Base-by-base conservation (phyloP, 2,329 filamentous ascomycete species). In the Macroventuria anomochaeta region DNA sequence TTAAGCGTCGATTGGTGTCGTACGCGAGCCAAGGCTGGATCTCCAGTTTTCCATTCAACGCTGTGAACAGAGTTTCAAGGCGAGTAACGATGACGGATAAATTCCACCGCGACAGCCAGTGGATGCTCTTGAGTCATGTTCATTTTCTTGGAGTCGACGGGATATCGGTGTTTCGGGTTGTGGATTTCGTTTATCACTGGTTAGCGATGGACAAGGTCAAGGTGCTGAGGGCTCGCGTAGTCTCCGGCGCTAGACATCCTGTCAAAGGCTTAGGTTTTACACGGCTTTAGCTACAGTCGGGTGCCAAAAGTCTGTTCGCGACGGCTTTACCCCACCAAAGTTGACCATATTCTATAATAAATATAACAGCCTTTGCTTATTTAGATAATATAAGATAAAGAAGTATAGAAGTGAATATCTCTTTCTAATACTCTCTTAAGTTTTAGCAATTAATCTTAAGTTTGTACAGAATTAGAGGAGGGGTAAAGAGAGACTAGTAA, bases 1-100 rank as follows among this genome's bases (percentile, higher is more conserved):
- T 26, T 23, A 12, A 42, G 33, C 34, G 46, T 53, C 52, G 58
- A 48, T 46, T 53, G 25, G 31, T 47, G 44, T 25, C 37, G 33
- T 34, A 34, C 38, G 44, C 41, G 32, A 51, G 52, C 50, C 38
- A 51, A 53, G 51, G 43, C 46, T 53, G 54, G 49, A 46, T 54
- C 29, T 36, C 32, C 28, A 37, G 17, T 32, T 41, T 36, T 48
- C 51, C 44, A 54, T 44, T 48, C 44, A 21, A 33, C 12, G 43
- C 38, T 36, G 33, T 15, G 32, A 23, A 21, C 21, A 26, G 10
- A 36, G 23, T 31, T 28, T 15, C 23, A 40, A 32, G 33, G 17
- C n/a, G 28, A 37, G 23, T 28, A 18, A 11, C 18, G 12, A 26
- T 23, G 34, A 41, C 39, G 44, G 44, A 18, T n/a, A 44, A 20